Percentiles rank a stretch among this genome's conserved stretches.
Conservation (phyloP, 306 rosid genomes). For the Vigna trinervia region DNA sequence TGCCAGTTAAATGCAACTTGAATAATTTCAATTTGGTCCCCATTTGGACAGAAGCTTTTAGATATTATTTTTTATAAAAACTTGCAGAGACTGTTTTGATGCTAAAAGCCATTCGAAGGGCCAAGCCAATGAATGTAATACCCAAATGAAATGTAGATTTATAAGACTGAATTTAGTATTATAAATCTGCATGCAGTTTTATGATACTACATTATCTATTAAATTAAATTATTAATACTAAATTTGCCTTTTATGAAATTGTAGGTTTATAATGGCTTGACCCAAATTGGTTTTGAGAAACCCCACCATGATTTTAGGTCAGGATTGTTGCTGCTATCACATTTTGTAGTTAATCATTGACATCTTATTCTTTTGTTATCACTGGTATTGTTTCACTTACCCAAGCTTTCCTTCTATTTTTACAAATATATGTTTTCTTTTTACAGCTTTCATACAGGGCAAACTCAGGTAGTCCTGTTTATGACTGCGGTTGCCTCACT, state of each 20-base stretch:
- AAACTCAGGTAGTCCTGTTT: conserved; percentile 70
- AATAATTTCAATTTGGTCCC: conserved; percentile 29
- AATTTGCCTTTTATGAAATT: conserved; percentile 43
- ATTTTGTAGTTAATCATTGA: conserved; percentile 27
- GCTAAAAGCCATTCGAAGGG: no score
- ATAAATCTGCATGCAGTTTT: not conserved
- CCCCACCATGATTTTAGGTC: conserved; percentile 75
- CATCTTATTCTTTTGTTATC: conserved; percentile 20
- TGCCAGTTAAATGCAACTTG: not conserved
- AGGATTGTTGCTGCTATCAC: conserved; percentile 35
- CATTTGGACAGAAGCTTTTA: not conserved
- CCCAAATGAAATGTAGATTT: no score
- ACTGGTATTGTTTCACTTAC: conserved; percentile 17
- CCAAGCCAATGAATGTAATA: no score
- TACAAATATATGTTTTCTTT: conserved; percentile 41
- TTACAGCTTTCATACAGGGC: conserved; percentile 75
- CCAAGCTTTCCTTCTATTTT: conserved; percentile 31
- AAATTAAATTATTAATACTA: conserved; percentile 12
- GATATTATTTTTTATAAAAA: conserved; percentile 7
- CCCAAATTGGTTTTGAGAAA: conserved; percentile 82
- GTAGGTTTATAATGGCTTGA: conserved; percentile 93
- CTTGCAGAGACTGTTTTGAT: no score
- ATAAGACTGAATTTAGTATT: not conserved
- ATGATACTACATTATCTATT: not conserved
- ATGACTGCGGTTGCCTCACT: conserved; percentile 87